Conservation (phyloP, 257 asterid species). For the Lycium ferocissimum region DNA sequence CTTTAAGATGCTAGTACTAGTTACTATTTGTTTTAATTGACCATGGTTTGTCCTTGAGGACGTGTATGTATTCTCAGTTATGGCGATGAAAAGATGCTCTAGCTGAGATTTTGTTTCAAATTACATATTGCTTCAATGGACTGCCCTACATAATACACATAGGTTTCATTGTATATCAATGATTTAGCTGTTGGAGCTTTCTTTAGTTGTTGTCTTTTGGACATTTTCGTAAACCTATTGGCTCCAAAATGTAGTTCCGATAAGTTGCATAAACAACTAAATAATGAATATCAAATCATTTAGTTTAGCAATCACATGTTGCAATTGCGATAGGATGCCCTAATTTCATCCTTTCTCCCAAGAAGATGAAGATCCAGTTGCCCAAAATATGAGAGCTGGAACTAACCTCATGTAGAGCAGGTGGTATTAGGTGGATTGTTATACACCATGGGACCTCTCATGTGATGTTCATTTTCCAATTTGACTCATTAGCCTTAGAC, state of each 20-base stretch:
- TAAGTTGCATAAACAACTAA: neutral
- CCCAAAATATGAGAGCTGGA: neutral
- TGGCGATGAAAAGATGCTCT: neutral
- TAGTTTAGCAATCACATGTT: neutral
- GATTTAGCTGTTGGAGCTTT: constrained; percentile 2
- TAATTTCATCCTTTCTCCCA: neutral
- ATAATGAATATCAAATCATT: neutral
- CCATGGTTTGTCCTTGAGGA: neutral
- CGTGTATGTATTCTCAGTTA: neutral
- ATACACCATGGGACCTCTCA: constrained; percentile 25
- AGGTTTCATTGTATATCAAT: neutral
- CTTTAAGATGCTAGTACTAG: neutral
- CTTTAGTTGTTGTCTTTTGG: neutral
- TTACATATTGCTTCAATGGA: neutral
- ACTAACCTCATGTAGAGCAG: neutral
- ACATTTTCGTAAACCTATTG: neutral
- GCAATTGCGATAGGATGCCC: neutral
- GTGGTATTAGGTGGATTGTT: constrained; percentile 17
- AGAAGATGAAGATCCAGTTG: neutral
- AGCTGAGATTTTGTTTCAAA: constrained; percentile 23
- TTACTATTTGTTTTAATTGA: neutral
- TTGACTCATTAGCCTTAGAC: constrained; percentile 15
- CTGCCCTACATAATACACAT: neutral
- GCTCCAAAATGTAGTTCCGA: neutral
- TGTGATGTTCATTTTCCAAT: constrained; percentile 7